Evolutionary conservation across 306 rosid genomes (phyloP).

Genomic region (Inga leiocalycina): DNA sequence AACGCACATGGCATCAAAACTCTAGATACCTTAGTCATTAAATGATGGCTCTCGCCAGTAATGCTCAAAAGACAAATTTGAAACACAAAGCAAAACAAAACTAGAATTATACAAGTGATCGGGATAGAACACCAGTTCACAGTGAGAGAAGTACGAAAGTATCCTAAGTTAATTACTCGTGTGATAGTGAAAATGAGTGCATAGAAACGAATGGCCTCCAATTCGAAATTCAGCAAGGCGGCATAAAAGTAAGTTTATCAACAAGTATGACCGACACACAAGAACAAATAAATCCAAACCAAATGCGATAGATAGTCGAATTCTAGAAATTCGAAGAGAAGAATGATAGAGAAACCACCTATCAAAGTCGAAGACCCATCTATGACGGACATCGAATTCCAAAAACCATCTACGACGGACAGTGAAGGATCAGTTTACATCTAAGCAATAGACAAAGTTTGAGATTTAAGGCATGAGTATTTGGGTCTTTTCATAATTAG

Average conservation of each 20-base stretch:
- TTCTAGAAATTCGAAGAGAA: no score
- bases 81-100: constrained; percentile 1
- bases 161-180: constrained; percentile 42
- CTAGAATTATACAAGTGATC: constrained; percentile 1
- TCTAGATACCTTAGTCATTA: constrained; percentile 1
- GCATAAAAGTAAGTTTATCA: constrained; percentile 25
- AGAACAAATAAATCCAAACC: no score
- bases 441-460: no score
- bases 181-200: constrained; percentile 33
- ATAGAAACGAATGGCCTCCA: constrained; percentile 48
- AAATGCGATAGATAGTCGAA: no score
- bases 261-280: no score
- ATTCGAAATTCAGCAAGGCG: constrained; percentile 32
- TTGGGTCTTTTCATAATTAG: no score
- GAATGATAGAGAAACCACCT: no score
- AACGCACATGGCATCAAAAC: constrained; percentile 9
- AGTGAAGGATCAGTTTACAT: no score
- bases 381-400: no score
- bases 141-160: background rate
- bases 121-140: constrained; percentile 22
- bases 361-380: no score
- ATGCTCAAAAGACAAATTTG: constrained; percentile 21
- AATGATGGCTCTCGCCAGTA: constrained; percentile 34
- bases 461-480: no score
- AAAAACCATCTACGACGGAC: no score